Evolutionary conservation across 371 early-diverging fungal genomes (phyloP), one percentile per base, ranked within the genome.

Genomic region (Polyrhizophydium stewartii): DNA sequence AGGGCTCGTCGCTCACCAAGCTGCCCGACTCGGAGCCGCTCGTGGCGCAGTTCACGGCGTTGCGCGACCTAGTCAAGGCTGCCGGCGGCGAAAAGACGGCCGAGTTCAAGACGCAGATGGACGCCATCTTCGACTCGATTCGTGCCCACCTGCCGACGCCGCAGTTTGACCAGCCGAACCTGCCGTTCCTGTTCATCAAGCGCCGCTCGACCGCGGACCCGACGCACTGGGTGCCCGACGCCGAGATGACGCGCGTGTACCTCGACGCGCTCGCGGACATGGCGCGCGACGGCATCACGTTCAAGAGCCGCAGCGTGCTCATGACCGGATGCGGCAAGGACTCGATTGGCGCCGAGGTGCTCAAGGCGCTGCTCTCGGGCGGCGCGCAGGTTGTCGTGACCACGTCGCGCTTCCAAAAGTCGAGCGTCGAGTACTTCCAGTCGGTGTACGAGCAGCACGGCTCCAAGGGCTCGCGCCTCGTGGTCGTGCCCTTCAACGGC

Each of bases 401-500:
- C 17, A 96, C 96, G 40, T 92, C 93, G 27, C 86, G 92, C 66
- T 97, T 89, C 85, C 91, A 86, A 67, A 88, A 87, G 63, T 77
- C 80, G 21, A 86, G 85, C 16, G 87, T 91, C 45, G 89, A 87
- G 73, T 93, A 92, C 79, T 97, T 91, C 88, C 93, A 91, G 69
- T 68, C 75, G 46, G 87, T 93, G 71, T 96, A 92, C 78, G 88
- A 91, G 67, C 74, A 78, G 30, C 85, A 86, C 67, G 97, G 97
- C 27, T 87, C 95, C 46, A 90, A 90, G 75, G 93, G 92, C 37
- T 86, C 92, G 5, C 82, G 86, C 49, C 80, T 97, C 49, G 79
- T 94, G 25, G 89, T 96, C n/a, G 92, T 96, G 41, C 97, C 97
- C 30, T 97, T 93, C 85, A 97, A 97, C 75, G 93, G 91, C 64